phyloP scores from a whole-genome alignment of 495 filamentous ascomycete species.

The Neurospora sublineolata region DNA sequence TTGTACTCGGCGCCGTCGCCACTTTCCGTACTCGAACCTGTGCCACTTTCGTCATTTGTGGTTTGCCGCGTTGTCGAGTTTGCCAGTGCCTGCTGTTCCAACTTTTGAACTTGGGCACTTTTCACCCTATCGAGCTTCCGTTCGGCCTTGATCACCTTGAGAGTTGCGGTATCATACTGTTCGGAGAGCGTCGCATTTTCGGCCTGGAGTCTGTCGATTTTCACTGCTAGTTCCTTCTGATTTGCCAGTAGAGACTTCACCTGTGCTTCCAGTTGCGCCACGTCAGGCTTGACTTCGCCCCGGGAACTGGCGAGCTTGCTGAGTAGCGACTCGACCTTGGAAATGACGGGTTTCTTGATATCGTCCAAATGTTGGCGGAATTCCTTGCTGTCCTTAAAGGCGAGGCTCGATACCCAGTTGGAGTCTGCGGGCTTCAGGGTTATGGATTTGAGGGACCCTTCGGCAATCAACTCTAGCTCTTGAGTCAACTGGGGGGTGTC shows the following conservation, averaged over 20 bases:
- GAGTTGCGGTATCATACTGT: conserved; percentile 70
- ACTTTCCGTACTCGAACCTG: conserved; percentile 43
- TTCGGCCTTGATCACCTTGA: conserved; percentile 88
- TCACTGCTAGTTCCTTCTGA: conserved; percentile 68
- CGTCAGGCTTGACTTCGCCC: conserved; percentile 46
- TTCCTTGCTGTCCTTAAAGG: conserved; percentile 53
- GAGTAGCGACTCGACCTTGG: conserved; percentile 31
- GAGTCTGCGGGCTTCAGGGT: conserved; percentile 28
- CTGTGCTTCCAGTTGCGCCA: conserved; percentile 59
- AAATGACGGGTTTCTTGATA: conserved; percentile 37
- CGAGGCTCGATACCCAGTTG: conserved; percentile 47
- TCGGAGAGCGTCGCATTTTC: conserved; percentile 79
- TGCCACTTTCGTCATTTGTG: conserved; percentile 42
- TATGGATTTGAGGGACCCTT: conserved; percentile 34
- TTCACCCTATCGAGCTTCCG: conserved; percentile 81
- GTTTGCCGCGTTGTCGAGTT: conserved; percentile 41
- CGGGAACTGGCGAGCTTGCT: conserved; percentile 27
- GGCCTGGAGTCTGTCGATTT: conserved; percentile 60
- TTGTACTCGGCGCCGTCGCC: conserved; percentile 50
- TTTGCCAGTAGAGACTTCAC: conserved; percentile 61
- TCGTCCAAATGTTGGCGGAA: conserved; percentile 69
- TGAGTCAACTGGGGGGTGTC: conserved; percentile 58
- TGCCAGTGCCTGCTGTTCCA: conserved; percentile 79
- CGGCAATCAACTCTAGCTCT: conserved; percentile 63
- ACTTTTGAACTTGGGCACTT: conserved; percentile 79